These are phyloP conservation scores for Aethionema arabicum DNA, from an alignment of 345 rosid genomes.

Conservation along the genomic window DNA sequence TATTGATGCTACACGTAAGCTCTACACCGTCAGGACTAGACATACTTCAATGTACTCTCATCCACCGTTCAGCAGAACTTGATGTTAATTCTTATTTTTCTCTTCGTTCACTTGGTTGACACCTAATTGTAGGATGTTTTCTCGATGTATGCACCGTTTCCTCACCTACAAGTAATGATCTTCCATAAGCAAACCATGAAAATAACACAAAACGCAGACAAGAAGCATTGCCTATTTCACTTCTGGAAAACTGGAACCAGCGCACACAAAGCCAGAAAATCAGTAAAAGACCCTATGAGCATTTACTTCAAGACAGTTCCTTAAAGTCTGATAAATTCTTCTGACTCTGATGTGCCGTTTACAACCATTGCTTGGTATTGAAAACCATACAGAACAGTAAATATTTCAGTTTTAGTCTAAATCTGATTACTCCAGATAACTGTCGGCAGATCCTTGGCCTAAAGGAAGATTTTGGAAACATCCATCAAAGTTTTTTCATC, in stretches of 20 bases:
- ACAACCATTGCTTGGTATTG: not conserved
- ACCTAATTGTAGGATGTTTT: slow-evolving; percentile 7
- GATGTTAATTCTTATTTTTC: not conserved
- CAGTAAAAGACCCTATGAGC: no score
- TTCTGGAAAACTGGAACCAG: not conserved
- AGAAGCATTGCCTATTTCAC: not conserved
- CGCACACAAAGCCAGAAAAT: no score
- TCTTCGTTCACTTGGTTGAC: slow-evolving; percentile 32
- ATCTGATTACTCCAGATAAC: not conserved
- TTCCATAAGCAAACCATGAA: slow-evolving; percentile 2
- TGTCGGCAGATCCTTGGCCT: not conserved
- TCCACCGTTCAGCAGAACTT: slow-evolving; percentile 33
- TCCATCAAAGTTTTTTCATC: not conserved
- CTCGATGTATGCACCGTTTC: not conserved
- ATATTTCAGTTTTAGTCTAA: not conserved
- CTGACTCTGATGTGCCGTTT: not conserved
- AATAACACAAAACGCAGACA: not conserved
- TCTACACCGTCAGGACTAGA: slow-evolving; percentile 46
- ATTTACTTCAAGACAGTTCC: not conserved
- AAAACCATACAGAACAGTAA: not conserved
- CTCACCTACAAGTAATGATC: slow-evolving; percentile 17
- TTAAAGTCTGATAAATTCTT: not conserved
- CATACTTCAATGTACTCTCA: slow-evolving; percentile 41
- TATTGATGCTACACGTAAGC: slow-evolving; percentile 41
- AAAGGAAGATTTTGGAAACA: not conserved